phyloP scores from a whole-genome alignment of 2,329 filamentous ascomycete genomes.

The Pseudonectria foliicola region DNA sequence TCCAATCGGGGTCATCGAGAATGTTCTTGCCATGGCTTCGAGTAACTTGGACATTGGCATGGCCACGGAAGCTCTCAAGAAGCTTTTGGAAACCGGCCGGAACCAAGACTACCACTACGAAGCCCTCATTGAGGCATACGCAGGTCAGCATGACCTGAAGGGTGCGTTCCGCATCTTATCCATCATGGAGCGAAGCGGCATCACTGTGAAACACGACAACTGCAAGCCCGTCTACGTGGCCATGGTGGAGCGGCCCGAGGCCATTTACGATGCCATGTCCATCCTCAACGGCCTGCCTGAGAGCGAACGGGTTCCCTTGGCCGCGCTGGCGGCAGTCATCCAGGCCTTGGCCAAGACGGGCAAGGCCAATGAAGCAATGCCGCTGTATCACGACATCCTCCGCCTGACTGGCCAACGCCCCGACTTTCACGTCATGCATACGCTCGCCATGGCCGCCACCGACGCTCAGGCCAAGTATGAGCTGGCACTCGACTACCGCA shows the following conservation, averaged over 20 bases:
- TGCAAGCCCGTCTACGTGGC: constrained; percentile 56
- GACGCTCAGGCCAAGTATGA: constrained; percentile 16
- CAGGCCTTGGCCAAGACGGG: constrained; percentile 25
- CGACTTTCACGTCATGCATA: constrained; percentile 20
- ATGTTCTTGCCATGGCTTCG: constrained; percentile 66
- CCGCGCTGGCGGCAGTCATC: constrained; percentile 27
- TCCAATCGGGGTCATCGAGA: constrained; percentile 56
- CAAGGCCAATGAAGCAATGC: constrained; percentile 25
- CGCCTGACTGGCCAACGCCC: constrained; percentile 23
- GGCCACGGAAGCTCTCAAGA: constrained; percentile 62
- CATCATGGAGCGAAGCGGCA: constrained; percentile 55
- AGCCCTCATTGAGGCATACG: constrained; percentile 65
- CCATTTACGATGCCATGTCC: constrained; percentile 45
- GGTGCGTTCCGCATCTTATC: constrained; percentile 63
- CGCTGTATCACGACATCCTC: constrained; percentile 24
- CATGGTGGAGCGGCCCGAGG: constrained; percentile 40
- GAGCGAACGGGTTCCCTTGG: constrained; percentile 30
- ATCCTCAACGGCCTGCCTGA: constrained; percentile 47
- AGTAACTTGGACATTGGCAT: constrained; percentile 60
- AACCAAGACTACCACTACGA: constrained; percentile 70
- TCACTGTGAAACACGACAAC: constrained; percentile 50
- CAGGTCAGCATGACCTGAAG: constrained; percentile 49
- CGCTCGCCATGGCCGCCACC: constrained; percentile 24
- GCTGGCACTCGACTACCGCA: constrained; percentile 25
- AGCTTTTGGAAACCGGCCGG: constrained; percentile 31